phyloP scores from a whole-genome alignment of 371 early-diverging fungal genomes.

The Choanephora cucurbitarum region DNA sequence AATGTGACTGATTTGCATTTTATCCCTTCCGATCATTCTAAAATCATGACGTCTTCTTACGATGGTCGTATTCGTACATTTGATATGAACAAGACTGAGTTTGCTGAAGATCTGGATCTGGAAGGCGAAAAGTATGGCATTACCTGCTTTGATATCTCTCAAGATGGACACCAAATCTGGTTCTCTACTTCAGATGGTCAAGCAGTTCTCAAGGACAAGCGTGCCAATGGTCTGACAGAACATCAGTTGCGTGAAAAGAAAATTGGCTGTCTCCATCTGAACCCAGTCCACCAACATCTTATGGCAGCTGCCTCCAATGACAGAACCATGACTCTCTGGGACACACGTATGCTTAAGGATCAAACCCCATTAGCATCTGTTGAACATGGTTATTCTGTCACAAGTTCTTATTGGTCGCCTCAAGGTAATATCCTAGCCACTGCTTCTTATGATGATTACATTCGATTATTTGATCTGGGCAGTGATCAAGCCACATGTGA shows the following conservation, averaged over 20 bases:
- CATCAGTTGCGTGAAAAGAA: slow-evolving; percentile 54
- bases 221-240: slow-evolving; percentile 25
- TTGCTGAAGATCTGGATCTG: slow-evolving; percentile 45
- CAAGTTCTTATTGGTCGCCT: slow-evolving; percentile 74
- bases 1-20: slow-evolving; percentile 59
- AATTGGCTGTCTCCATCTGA: slow-evolving; percentile 68
- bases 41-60: slow-evolving; percentile 63
- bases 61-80: slow-evolving; percentile 65
- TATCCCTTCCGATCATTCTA: slow-evolving; percentile 48
- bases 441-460: slow-evolving; percentile 53
- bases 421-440: slow-evolving; percentile 53
- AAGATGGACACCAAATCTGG: slow-evolving; percentile 55
- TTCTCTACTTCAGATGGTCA: slow-evolving; percentile 66
- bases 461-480: slow-evolving; percentile 53
- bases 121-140: slow-evolving; percentile 31
- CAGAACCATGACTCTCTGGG: slow-evolving; percentile 73
- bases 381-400: slow-evolving; percentile 63
- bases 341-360: slow-evolving; percentile 56
- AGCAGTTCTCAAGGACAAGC: slow-evolving; percentile 54
- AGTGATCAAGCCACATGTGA: slow-evolving; percentile 35
- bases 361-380: slow-evolving; percentile 37
- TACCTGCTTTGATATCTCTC: slow-evolving; percentile 47
- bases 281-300: slow-evolving; percentile 62
- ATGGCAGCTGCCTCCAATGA: slow-evolving; percentile 73
- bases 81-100: slow-evolving; percentile 61